These are phyloP conservation scores for Phytopythium oedochilum DNA, from an alignment of 352 stramenopile species.

Conservation along the genomic window DNA sequence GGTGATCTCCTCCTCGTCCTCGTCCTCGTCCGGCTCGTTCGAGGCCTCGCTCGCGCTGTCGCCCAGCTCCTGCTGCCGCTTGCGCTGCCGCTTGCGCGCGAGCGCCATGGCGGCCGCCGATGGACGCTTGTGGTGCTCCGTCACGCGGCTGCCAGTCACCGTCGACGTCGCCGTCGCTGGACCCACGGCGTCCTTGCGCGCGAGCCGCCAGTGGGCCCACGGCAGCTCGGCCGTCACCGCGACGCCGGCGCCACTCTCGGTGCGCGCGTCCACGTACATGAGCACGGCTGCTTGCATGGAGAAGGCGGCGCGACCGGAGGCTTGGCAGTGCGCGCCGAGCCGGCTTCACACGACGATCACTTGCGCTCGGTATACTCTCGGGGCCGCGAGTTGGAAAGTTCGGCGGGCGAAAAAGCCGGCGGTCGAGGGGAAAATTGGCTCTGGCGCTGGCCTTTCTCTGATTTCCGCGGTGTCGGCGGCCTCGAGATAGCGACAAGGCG, in stretches of 20 bases:
- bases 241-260: not conserved
- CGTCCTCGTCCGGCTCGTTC: conserved; percentile 17
- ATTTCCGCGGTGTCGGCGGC: not conserved
- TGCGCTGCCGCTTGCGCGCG: conserved; percentile 22
- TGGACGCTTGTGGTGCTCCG: conserved; percentile 5
- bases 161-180: not conserved
- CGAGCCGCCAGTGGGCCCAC: not conserved
- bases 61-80: conserved; percentile 18
- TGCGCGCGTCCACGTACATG: conserved; percentile 1
- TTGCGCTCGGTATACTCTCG: not conserved
- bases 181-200: not conserved
- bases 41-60: conserved; percentile 17
- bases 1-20: conserved; percentile 42
- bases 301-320: no score
- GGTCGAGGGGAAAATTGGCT: not conserved
- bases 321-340: no score
- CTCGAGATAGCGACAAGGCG: not conserved
- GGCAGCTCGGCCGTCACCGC: not conserved
- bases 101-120: conserved; percentile 28
- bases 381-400: not conserved
- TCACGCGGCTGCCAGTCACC: no score
- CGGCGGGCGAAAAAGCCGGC: not conserved
- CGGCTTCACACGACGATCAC: no score
- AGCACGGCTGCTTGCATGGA: conserved; percentile 5
- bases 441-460: not conserved